phyloP scores from a whole-genome alignment of 176 grass and related monocot genomes.

The Zoysia japonica region DNA sequence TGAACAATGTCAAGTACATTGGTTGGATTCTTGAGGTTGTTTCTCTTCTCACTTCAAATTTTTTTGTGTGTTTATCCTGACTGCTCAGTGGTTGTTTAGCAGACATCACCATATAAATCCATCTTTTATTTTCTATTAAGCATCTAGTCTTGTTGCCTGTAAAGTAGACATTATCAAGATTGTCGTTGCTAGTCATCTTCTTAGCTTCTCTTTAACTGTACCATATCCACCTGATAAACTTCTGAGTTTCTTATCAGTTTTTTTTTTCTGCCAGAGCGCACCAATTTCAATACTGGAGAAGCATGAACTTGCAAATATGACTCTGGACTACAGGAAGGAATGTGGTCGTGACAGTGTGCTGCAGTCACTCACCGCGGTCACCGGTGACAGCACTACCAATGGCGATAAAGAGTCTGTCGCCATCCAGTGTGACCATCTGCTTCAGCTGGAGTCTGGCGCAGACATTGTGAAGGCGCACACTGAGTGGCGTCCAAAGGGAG shows the following conservation, averaged over 20 bases:
- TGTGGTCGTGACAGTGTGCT: slow-evolving; percentile 56
- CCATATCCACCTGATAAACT: too few species aligned
- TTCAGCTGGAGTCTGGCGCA: slow-evolving; percentile 72
- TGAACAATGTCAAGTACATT: slow-evolving; percentile 64
- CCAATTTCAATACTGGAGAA: slow-evolving; percentile 71
- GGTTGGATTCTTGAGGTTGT: slow-evolving; percentile 58
- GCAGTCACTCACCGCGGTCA: slow-evolving; percentile 48
- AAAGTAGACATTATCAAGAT: neutral
- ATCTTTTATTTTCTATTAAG: neutral
- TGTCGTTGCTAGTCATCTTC: neutral
- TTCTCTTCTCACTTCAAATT: neutral
- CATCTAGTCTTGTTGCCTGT: neutral
- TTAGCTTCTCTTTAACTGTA: neutral
- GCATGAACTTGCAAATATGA: slow-evolving; percentile 58
- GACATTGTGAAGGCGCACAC: slow-evolving; percentile 86
- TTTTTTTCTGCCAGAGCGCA: slow-evolving; percentile 40
- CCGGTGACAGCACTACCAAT: neutral
- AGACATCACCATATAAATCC: neutral
- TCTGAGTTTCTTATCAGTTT: neutral
- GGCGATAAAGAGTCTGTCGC: neutral
- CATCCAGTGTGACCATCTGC: slow-evolving; percentile 34
- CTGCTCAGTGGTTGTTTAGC: neutral
- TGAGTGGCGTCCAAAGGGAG: slow-evolving; percentile 71
- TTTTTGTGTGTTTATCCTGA: neutral
- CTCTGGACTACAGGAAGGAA: slow-evolving; percentile 64